These are phyloP conservation scores for Volvox reticuliferus DNA, from an alignment of 139 green algal genomes.

Conservation along the genomic window DNA sequence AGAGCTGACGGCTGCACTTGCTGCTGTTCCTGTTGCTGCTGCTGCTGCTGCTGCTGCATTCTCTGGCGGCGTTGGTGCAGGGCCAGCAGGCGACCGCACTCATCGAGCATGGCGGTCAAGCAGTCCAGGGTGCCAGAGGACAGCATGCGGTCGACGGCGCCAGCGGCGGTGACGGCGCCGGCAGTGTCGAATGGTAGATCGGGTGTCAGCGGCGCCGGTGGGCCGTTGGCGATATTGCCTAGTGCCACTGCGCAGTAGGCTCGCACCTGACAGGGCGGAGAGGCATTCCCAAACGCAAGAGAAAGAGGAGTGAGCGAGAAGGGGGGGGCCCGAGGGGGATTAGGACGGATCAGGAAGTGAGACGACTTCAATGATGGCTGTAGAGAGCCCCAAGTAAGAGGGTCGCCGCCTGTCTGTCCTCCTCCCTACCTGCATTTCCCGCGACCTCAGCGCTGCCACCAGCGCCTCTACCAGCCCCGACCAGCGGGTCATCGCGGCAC, in stretches of 20 bases:
- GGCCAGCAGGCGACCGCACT: conserved; percentile 23
- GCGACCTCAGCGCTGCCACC: conserved; percentile 1
- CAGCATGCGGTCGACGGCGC: conserved; percentile 22
- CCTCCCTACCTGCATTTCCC: conserved; percentile 5
- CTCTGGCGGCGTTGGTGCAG: conserved; percentile 1
- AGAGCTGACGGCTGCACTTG: too few relatives aligned
- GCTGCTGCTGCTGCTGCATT: neutral
- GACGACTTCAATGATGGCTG: too few relatives aligned
- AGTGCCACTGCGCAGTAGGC: conserved; percentile 40
- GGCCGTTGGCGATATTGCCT: conserved; percentile 32
- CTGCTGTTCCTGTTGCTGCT: too few relatives aligned
- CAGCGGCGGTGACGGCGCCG: neutral
- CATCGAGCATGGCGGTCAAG: conserved; percentile 10
- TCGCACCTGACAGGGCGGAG: neutral
- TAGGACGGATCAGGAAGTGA: too few relatives aligned
- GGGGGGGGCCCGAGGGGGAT: too few relatives aligned
- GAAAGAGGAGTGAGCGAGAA: too few relatives aligned
- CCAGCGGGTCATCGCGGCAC: neutral
- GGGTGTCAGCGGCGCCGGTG: neutral
- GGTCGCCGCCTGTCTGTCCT: too few relatives aligned
- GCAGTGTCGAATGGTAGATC: conserved; percentile 10
- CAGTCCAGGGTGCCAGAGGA: neutral
- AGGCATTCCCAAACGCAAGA: too few relatives aligned
- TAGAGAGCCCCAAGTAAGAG: too few relatives aligned
- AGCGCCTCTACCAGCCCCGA: conserved; percentile 38